Evolutionary conservation across 495 filamentous ascomycete genomes (phyloP).

Genomic region (Podospora didyma): DNA sequence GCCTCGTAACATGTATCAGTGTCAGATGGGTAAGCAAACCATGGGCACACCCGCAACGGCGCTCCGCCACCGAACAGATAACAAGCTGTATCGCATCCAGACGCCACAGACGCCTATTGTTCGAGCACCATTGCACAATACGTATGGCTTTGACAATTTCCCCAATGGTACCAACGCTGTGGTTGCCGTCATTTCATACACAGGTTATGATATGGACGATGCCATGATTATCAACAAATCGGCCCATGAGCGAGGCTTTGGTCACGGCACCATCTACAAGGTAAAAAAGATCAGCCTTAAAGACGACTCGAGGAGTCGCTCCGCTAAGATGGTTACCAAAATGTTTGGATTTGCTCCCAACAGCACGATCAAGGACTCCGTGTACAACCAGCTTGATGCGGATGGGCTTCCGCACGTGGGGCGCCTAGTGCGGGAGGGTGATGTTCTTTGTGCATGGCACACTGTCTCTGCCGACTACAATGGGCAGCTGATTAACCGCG

Average conservation of each 20-base stretch:
- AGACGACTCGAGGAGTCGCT: slow-evolving; percentile 59
- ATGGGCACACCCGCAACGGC: slow-evolving; percentile 96
- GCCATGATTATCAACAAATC: slow-evolving; percentile 99
- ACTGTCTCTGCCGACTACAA: slow-evolving; percentile 75
- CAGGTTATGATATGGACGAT: slow-evolving; percentile 99
- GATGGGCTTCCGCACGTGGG: slow-evolving; percentile 85
- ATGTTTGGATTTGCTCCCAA: slow-evolving; percentile 84
- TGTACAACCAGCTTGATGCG: slow-evolving; percentile 67
- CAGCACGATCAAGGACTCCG: slow-evolving; percentile 57
- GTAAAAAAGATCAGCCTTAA: slow-evolving; percentile 82
- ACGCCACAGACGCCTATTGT: slow-evolving; percentile 96
- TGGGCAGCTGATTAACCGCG: slow-evolving; percentile 70
- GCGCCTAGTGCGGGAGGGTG: slow-evolving; percentile 67
- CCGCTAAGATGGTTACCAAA: slow-evolving; percentile 56
- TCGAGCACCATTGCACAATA: slow-evolving; percentile 85
- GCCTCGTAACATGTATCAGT: slow-evolving; percentile 99
- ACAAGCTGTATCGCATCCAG: slow-evolving; percentile 92
- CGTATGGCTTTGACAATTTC: slow-evolving; percentile 96
- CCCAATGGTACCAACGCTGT: slow-evolving; percentile 96
- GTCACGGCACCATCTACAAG: slow-evolving; percentile 95
- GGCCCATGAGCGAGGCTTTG: slow-evolving; percentile 94
- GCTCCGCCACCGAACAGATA: slow-evolving; percentile 84
- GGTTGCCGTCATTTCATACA: slow-evolving; percentile 97
- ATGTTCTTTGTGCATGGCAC: slow-evolving; percentile 83
- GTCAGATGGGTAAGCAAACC: slow-evolving; percentile 98